phyloP scores from a whole-genome alignment of 169 alveolate species.

The Plasmodium gonderi region DNA sequence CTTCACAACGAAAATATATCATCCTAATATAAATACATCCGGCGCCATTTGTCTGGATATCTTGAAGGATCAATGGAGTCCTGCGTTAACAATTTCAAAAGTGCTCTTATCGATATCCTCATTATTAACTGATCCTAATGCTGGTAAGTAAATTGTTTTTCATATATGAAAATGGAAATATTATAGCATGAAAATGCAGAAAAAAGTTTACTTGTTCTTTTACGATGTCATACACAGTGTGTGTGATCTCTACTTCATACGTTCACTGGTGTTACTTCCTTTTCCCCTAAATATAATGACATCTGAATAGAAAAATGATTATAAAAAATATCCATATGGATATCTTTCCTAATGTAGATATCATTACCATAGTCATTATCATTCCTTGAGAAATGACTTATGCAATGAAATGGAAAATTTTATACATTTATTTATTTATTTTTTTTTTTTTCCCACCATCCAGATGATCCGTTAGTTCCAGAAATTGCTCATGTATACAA shows the following conservation, averaged over 20 bases:
- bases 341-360: background rate
- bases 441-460: background rate
- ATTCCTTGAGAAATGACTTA: no score
- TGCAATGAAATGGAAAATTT: no score
- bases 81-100: slow-evolving; percentile 98
- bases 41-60: slow-evolving; percentile 99
- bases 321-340: no score
- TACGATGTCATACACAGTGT: no score
- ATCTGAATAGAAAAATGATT: no score
- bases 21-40: slow-evolving; percentile 96
- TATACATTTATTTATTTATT: background rate
- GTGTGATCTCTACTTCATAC: no score
- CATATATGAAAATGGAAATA: no score
- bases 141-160: slow-evolving; percentile 85
- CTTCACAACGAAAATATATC: slow-evolving; percentile 98
- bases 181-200: no score
- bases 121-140: slow-evolving; percentile 98
- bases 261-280: no score
- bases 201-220: no score
- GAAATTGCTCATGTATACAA: slow-evolving; percentile 98
- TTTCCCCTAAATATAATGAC: no score
- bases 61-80: slow-evolving; percentile 99
- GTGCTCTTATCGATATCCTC: slow-evolving; percentile 98
- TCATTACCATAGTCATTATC: background rate
- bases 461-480: slow-evolving; percentile 99